Evolutionary conservation across 345 rosid genomes (phyloP), one percentile per base, ranked within the genome.

Genomic region (Gossypium anomalum): DNA sequence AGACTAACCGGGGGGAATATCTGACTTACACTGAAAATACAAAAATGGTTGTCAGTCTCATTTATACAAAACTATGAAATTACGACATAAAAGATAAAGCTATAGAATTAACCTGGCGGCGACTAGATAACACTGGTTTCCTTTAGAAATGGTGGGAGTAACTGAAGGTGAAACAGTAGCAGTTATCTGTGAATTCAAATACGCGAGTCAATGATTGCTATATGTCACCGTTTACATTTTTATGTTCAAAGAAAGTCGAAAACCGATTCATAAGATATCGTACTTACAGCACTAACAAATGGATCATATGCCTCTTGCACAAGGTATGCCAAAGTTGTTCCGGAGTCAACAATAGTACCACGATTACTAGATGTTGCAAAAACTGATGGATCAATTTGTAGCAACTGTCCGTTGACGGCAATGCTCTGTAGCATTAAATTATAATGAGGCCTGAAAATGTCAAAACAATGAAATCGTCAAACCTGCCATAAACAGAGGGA

Each of bases 291-390:
- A 72, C 45, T 87, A 61, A 96, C 77, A 78, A 96, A 90, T 70
- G 93, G 93, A 78, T 87, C 86, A 75, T 86, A 92, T 75, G 94
- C 97, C 73, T 87, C 93, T 82, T 88, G 91, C 70, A 93, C 92
- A 51, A 96, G 87, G 78, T 96, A 96, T 10, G 98, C 90, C 85
- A 96, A 87, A 78, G 99, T 96, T 81, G 99, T 96, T 81, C 99
- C 99, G 0, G 98, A 87, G 84, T 96, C 99, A 74, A 96, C 79
- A 76, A 96, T 96, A 45, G 99, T 96, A 58, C 97, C 99, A 58
- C 87, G 88, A 77, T 79, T 89, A 80, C 77, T 87, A 51, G 95
- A 83, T 74, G 97, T 83, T 72, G 80, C 81, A 77, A 96, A 93
- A 53, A 82, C 92, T 17, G 89, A 78, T 49, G 89, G 86, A 79